Evolutionary conservation across 2,329 filamentous ascomycete genomes (phyloP).

Genomic region (Fusarium papillatum): DNA sequence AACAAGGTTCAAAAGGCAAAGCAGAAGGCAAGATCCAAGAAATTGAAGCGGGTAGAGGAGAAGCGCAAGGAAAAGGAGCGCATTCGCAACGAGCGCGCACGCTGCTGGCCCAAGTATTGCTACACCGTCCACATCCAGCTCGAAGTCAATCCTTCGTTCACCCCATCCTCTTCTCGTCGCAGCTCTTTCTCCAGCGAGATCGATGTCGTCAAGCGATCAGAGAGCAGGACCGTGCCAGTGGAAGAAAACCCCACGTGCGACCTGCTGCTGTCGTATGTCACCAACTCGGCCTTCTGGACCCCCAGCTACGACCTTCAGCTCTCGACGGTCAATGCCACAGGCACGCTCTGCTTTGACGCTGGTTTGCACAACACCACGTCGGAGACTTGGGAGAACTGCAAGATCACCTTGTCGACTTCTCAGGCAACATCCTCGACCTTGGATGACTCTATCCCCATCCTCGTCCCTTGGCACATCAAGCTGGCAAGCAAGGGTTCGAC

Average conservation of each 20-base stretch:
- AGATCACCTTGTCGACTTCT: constrained; percentile 73
- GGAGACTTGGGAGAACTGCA: constrained; percentile 73
- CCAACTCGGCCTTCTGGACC: constrained; percentile 68
- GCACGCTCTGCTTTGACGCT: constrained; percentile 71
- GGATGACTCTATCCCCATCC: constrained; percentile 65
- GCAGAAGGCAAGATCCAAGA: constrained; percentile 51
- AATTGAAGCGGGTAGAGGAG: constrained; percentile 52
- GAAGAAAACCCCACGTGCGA: constrained; percentile 51
- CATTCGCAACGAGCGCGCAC: constrained; percentile 56
- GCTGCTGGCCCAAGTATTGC: constrained; percentile 64
- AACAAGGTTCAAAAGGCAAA: constrained; percentile 53
- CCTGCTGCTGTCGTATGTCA: constrained; percentile 71
- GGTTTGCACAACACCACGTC: constrained; percentile 73
- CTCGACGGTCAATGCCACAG: constrained; percentile 67
- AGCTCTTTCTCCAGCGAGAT: constrained; percentile 67
- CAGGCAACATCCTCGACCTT: constrained; percentile 70
- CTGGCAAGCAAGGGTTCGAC: constrained; percentile 51
- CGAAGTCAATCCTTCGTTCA: constrained; percentile 55
- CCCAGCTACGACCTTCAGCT: constrained; percentile 74
- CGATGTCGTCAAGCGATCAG: constrained; percentile 59
- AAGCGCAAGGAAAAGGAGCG: constrained; percentile 57
- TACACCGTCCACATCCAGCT: constrained; percentile 66
- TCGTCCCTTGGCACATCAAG: constrained; percentile 70
- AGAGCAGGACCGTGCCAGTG: constrained; percentile 39
- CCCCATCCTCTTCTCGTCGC: constrained; percentile 62